Evolutionary conservation across 371 early-diverging fungal genomes (phyloP), one percentile per base, ranked within the genome.

Genomic region (Mortierella sp.): DNA sequence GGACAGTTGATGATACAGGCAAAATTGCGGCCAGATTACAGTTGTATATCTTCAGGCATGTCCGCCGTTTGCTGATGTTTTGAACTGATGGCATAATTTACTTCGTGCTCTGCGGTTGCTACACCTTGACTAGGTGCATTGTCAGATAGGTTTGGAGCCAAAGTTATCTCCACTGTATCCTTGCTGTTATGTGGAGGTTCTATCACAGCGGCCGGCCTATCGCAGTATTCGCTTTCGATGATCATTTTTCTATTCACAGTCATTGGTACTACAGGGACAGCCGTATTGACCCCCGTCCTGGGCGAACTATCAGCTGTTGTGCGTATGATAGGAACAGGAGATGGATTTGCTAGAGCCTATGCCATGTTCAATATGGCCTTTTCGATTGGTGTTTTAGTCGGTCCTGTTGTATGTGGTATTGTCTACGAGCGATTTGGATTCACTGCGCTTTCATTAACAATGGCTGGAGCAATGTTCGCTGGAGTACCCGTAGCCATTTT

Each of bases 291-390:
- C 0, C 87, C 89, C 0, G 79, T 85, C 5, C 61, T 86, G 2
- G 75, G 86, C 0, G 89, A 89, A 40, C 74, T 89, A 17, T 83
- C 86, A 0, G 70, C 78, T 10, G 83, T 85, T 4, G 85, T 86
- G 17, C 73, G 83, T 4, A 54, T 53, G 28, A 79, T 68, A 3
- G 84, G 83, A 3, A 69, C 81, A 26, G 73, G 75, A 2, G 84
- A 83, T 43, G 85, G 86, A 0, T 85, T 80, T 64, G 87, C 84
- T 1, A 72, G 77, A 34, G 83, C 83, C 7, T 88, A 86, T 54
- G 85, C 84, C 12, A 51, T 88, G 58, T 85, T 88, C 65, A 87
- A 88, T 58, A 83, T 88, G 69, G 86, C 87, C 10, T 87, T 87
- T 54, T 85, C 79, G 10, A 45, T 83, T 10, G 89, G 87, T 49